Base-by-base conservation (phyloP, 306 rosid genomes). In the Cicer yamashitae region DNA sequence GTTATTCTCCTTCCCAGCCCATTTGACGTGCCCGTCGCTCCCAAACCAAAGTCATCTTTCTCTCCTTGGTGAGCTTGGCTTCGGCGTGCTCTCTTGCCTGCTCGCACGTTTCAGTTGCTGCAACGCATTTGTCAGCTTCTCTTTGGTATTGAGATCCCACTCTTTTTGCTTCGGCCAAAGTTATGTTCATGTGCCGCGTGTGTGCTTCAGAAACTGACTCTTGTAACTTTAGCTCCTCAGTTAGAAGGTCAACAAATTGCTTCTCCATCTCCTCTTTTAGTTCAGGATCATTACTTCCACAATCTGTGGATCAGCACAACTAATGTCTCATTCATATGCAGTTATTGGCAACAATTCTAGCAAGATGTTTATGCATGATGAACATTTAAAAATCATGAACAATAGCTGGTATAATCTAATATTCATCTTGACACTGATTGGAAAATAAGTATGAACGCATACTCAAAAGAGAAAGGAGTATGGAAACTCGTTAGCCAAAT, bases 101-200 rank as follows among this genome's bases (percentile, higher is more conserved):
- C 89, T 94, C 99, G 50, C 99, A 94, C 15, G 97, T 92, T 88
- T 94, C 96, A 9, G 96, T 94, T 4, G 97, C 96, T 63, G 96
- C 84, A 68, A 87, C 85, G 74, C 99, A 94, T 79, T 94, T 94
- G 75, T 90, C 99, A 30, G 97, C 96, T 88, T 94, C 99, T 76
- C 87, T 90, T 86, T 91, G 97, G 87, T 94, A 94, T 85, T 90
- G 96, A 77, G 94, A 77, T 62, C 97, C 99, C 47, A 88, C 85
- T 83, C 97, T 76, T 82, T 87, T 94, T 2, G 99, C 97, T 79
- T 90, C 99, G 3, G 85, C 93, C 78, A 90, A 70, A 17, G 99
- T 90, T 75, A 89, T 71, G 83, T 92, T 92, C 97, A 88, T 94
- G 82, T 88, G 99, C 25, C 87, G 91, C 2, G 73, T 71, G 82